Base-by-base conservation (phyloP, 495 filamentous ascomycete species). In the Darksidea phi region DNA sequence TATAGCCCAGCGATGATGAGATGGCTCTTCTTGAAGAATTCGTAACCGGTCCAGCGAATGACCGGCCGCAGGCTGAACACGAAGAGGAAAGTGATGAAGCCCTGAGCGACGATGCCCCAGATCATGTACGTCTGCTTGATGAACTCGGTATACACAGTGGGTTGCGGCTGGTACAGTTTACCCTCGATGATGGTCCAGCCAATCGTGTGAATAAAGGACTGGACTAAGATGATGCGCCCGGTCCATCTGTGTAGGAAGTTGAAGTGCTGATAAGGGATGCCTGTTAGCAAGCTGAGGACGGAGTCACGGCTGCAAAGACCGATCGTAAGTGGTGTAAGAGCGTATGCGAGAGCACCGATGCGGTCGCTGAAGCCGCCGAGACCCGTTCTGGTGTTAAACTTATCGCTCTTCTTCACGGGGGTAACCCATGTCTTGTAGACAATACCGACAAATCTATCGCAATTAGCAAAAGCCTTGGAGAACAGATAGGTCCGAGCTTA, bases 201-300 rank as follows among this genome's bases (percentile, higher is more conserved):
- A n/a, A 87, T 73, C 5, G 85, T 88, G 66, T 88, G 86, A 6
- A 88, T 71, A 38, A 79, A 71, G 12, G 78, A 76, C 55, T 87
- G 84, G 0, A 82, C 67, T 48, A 85, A 77, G 61, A 88, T 86
- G 58, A 87, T 80, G 42, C 82, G 81, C 0, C 86, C 85, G 1
- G 79, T 70, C 84, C 83, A 86, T 24, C 83, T 80, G 66, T 88
- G 85, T 23, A 89, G 73, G 70, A 88, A 88, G 73, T 86, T 82
- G 74, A 88, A 88, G 51, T 78, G 79, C 57, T 87, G 83, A 63
- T 88, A 87, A 0, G 86, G 84, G 3, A 88, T 71, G 6, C 86
- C 85, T 0, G 84, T 88, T 45, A 86, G 57, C 25, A 86, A 57
- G 0, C 78, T 82, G 3, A 88, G 79, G 1, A 88, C 72, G 0